Base-by-base conservation (phyloP, 164 flowering plant species). In the Sextonia rubra region DNA sequence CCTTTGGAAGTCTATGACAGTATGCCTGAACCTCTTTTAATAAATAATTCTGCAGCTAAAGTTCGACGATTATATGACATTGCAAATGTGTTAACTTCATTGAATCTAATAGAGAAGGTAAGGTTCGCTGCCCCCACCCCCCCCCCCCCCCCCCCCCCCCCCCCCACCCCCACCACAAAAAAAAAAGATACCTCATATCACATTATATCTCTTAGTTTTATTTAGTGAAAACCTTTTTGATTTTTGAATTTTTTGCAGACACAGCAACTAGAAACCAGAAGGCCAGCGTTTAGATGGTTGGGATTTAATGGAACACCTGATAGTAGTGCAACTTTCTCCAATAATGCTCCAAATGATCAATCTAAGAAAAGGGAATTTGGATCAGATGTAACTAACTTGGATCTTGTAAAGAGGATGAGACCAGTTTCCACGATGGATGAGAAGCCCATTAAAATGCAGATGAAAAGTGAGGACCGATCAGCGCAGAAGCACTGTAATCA, bases 61-160 rank as follows among this genome's bases (percentile, higher is more conserved):
- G 94, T 93, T 8, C 85, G 99, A 73, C 83, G 98, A 66, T 69
- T 96, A 18, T 96, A 96, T 74, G 98, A 93, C 76, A 96, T 96
- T 81, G 98, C 98, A 12, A 96, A 96, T 80, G 99, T 96, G 15
- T 71, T 96, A 78, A 91, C 99, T 47, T 92, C 99, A 18, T 81
- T 96, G 91, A 86, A 84, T 73, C 94, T 93, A 30, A 93, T 96
- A 65, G 91, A 90, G 81, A 93, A 96, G 98, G 98, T 96, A 81
- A 81, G 52, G 3, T 23, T n/a, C n/a, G n/a, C n/a, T n/a, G n/a
- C n/a, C n/a, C n/a, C n/a, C n/a, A n/a, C n/a, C n/a, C n/a, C n/a
- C n/a, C n/a, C n/a, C n/a, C n/a, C n/a, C n/a, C n/a, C n/a, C n/a
- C n/a, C n/a, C n/a, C n/a, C n/a, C n/a, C n/a, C n/a, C n/a, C n/a